These are phyloP conservation scores for Delonix regia DNA, from an alignment of 306 rosid species.

Conservation along the genomic window DNA sequence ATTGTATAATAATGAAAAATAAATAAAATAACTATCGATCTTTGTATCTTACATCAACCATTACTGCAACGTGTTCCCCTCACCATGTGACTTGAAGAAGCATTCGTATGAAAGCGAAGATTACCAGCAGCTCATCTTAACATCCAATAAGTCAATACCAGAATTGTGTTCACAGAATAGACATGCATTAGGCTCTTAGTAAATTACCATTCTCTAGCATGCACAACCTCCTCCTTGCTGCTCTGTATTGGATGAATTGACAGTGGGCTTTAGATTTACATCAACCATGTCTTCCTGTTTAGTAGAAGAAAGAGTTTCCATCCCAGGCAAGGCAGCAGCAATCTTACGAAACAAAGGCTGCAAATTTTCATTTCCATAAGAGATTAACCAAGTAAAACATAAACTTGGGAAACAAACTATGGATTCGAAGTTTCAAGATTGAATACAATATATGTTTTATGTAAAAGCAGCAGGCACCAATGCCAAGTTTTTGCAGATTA, in stretches of 20 bases:
- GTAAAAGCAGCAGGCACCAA: background rate
- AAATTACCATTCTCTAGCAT: slow-evolving; percentile 57
- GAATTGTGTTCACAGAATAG: slow-evolving; percentile 23
- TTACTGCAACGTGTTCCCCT: slow-evolving; percentile 23
- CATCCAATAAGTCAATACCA: slow-evolving; percentile 26
- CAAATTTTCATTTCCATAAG: slow-evolving; percentile 34
- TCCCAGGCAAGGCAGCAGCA: slow-evolving; percentile 93
- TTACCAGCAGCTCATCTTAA: slow-evolving; percentile 24
- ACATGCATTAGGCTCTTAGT: background rate
- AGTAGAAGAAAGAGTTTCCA: slow-evolving; percentile 83
- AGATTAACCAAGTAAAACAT: background rate
- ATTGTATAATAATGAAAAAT: slow-evolving; percentile 16
- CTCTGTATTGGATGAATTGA: slow-evolving; percentile 61
- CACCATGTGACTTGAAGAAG: slow-evolving; percentile 31
- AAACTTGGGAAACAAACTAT: background rate
- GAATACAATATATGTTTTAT: background rate
- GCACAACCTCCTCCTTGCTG: slow-evolving; percentile 88
- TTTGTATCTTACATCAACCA: slow-evolving; percentile 18
- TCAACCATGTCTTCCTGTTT: slow-evolving; percentile 91
- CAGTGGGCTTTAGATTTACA: slow-evolving; percentile 65
- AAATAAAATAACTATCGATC: slow-evolving; percentile 12
- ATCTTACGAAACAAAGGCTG: slow-evolving; percentile 92
- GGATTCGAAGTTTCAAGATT: background rate
- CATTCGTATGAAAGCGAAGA: slow-evolving; percentile 32
- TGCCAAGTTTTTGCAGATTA: slow-evolving; percentile 7